Conservation (phyloP, 2,329 filamentous ascomycete species). For the Gyromitra esculenta region DNA sequence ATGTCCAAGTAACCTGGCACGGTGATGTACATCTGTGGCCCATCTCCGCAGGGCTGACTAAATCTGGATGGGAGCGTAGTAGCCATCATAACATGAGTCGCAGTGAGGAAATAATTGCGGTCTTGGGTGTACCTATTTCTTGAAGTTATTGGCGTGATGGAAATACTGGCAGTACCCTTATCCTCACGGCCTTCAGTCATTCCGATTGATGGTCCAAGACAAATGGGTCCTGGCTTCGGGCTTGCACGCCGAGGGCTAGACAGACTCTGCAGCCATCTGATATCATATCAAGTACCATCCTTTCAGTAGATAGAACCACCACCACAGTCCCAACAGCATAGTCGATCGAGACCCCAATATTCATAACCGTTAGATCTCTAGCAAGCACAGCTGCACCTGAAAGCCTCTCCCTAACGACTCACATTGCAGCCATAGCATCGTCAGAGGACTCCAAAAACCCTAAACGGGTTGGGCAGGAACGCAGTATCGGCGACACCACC, state of each 20-base stretch:
- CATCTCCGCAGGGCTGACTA: background rate
- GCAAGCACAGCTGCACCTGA: background rate
- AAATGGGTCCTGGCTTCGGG: background rate
- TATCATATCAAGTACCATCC: background rate
- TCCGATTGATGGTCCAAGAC: background rate
- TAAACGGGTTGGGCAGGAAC: background rate
- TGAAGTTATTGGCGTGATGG: background rate
- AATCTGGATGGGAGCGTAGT: background rate
- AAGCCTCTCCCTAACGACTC: background rate
- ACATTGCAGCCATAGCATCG: background rate
- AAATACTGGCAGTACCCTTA: background rate
- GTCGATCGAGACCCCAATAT: background rate
- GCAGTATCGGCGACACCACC: background rate
- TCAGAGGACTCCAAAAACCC: background rate
- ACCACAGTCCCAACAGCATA: background rate
- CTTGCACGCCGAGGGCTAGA: too few species aligned
- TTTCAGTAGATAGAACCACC: constrained; percentile 2
- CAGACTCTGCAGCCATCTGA: background rate
- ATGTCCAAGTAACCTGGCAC: background rate
- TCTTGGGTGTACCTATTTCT: background rate
- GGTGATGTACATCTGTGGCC: background rate
- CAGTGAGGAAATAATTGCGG: background rate
- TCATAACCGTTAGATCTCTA: background rate
- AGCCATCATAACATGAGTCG: background rate
- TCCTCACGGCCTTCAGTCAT: background rate